phyloP scores from a whole-genome alignment of 805 yeast species.

The Myxozyma mucilagina region DNA sequence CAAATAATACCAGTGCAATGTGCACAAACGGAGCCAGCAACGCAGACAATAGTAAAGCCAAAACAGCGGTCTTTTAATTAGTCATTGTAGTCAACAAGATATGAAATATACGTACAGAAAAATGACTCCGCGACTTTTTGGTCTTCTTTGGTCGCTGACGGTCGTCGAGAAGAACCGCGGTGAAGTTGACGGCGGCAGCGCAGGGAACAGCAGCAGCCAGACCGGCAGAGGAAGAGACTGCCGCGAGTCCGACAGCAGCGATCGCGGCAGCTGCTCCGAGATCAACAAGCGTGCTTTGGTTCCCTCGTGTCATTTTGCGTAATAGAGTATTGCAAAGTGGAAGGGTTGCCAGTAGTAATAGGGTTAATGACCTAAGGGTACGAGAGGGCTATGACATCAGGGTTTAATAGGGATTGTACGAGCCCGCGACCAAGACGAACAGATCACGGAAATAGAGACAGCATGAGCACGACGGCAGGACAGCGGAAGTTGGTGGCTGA shows the following conservation, averaged over 20 bases:
- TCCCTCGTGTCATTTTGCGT: no score
- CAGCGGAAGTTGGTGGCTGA: constrained; percentile 22
- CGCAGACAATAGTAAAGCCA: constrained; percentile 19
- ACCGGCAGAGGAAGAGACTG: not conserved
- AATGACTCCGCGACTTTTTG: not conserved
- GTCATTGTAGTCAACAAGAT: not conserved
- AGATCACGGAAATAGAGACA: no score
- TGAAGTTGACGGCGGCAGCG: not conserved
- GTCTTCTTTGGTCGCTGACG: constrained; percentile 1
- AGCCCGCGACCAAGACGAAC: no score
- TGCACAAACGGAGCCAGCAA: constrained; percentile 36
- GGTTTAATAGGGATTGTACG: no score
- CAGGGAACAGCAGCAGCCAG: not conserved
- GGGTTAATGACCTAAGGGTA: no score
- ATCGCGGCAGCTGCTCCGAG: no score
- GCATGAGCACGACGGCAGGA: not conserved
- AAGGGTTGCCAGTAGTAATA: no score
- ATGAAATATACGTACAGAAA: not conserved
- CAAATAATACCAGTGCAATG: constrained; percentile 58
- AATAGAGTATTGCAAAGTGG: no score
- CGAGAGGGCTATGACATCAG: no score
- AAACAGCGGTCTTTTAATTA: constrained; percentile 7
- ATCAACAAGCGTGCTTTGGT: no score
- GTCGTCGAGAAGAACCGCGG: not conserved
- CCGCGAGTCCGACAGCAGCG: no score